Conservation (phyloP, 2,329 filamentous ascomycete genomes). For the Fonsecaea multimorphosa region DNA sequence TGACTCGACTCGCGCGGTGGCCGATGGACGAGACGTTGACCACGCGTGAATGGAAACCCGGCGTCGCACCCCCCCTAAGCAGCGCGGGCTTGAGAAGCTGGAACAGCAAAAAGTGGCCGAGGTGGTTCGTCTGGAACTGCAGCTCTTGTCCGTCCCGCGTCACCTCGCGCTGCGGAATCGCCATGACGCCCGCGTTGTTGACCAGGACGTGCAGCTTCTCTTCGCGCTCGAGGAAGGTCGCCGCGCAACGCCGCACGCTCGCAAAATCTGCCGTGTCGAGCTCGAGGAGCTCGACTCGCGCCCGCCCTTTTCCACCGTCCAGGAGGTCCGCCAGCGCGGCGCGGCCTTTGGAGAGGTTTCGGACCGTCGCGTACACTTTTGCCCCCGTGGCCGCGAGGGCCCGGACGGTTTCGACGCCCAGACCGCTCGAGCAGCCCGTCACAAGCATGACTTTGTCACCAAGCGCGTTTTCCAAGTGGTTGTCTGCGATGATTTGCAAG, state of each 20-base stretch:
- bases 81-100: slow-evolving; percentile 56
- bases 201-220: slow-evolving; percentile 49
- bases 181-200: slow-evolving; percentile 57
- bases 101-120: slow-evolving; percentile 62
- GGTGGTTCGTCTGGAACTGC: slow-evolving; percentile 61
- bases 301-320: slow-evolving; percentile 31
- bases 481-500: slow-evolving; percentile 39
- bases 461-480: slow-evolving; percentile 36
- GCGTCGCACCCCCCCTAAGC: slow-evolving; percentile 45
- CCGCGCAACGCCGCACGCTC: slow-evolving; percentile 43
- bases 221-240: slow-evolving; percentile 40
- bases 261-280: slow-evolving; percentile 45
- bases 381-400: slow-evolving; percentile 49
- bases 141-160: slow-evolving; percentile 58
- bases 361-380: slow-evolving; percentile 46
- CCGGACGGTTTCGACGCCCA: slow-evolving; percentile 49
- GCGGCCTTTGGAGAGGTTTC: slow-evolving; percentile 46
- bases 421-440: slow-evolving; percentile 49
- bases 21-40: slow-evolving; percentile 53
- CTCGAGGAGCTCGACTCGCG: slow-evolving; percentile 44
- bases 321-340: slow-evolving; percentile 39
- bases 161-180: slow-evolving; percentile 41
- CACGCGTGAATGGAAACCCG: slow-evolving; percentile 53
- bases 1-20: slow-evolving; percentile 48
- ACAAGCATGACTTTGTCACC: slow-evolving; percentile 47